These are phyloP conservation scores for Tetraselmis striata DNA, from an alignment of 139 green algal species.

Conservation along the genomic window DNA sequence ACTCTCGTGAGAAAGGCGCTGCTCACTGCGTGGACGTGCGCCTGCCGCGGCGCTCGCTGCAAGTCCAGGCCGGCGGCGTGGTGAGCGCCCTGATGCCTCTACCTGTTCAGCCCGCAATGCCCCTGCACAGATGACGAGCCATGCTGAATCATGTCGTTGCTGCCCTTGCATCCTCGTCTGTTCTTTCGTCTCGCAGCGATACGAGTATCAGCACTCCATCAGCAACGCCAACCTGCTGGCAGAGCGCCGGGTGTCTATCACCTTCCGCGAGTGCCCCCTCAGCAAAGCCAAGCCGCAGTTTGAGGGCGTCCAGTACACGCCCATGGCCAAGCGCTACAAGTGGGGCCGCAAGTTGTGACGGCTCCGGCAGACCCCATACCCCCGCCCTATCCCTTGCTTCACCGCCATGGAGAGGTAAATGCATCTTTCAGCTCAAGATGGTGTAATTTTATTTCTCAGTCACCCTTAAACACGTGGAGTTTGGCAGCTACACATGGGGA, in stretches of 20 bases:
- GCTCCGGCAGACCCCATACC: neutral
- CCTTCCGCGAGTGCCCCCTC: neutral
- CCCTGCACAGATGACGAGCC: too few relatives aligned
- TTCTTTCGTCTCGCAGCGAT: neutral
- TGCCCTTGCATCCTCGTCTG: too few relatives aligned
- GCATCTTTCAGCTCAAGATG: neutral
- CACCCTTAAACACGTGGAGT: neutral
- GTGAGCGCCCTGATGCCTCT: neutral
- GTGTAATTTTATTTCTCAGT: neutral
- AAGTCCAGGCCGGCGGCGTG: neutral
- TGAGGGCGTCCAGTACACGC: neutral
- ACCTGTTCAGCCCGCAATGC: too few relatives aligned
- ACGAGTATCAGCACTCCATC: slow-evolving; percentile 1
- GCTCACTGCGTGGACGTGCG: neutral
- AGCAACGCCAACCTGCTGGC: neutral
- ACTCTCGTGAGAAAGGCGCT: neutral
- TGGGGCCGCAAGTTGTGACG: neutral
- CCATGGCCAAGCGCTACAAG: neutral
- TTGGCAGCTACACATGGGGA: neutral
- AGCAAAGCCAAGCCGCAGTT: neutral
- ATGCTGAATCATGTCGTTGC: too few relatives aligned
- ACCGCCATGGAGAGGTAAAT: neutral
- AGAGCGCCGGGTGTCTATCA: neutral
- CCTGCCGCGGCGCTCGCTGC: neutral
- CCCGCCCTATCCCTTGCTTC: neutral